Percentiles rank a stretch among this genome's conserved stretches.
phyloP scores from a whole-genome alignment of 2,329 filamentous ascomycete species.

The Karstenula rhodostoma region DNA sequence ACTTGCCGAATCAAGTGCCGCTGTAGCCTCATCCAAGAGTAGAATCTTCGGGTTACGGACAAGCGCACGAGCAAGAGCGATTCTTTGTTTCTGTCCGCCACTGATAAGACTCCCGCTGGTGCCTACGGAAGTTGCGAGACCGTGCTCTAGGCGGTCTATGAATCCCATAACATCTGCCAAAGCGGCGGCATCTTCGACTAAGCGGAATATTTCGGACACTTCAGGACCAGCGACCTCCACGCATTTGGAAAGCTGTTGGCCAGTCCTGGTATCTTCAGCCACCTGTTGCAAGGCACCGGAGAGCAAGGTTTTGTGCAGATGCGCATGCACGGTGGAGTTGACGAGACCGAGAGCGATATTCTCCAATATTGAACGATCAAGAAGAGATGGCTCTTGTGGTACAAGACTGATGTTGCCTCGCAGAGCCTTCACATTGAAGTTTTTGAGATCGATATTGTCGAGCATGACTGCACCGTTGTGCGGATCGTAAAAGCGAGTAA shows the following conservation, averaged over 20 bases:
- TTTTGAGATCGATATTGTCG: constrained; percentile 57
- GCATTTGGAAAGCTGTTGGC: constrained; percentile 57
- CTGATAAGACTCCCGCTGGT: constrained; percentile 63
- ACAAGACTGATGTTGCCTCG: constrained; percentile 53
- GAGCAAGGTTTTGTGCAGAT: constrained; percentile 58
- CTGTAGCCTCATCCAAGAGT: constrained; percentile 69
- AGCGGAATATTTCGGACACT: constrained; percentile 61
- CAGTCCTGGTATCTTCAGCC: constrained; percentile 61
- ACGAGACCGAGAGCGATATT: constrained; percentile 62
- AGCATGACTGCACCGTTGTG: constrained; percentile 65
- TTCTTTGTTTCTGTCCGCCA: constrained; percentile 66
- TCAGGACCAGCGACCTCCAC: constrained; percentile 54
- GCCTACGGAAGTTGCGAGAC: constrained; percentile 60
- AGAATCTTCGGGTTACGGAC: constrained; percentile 66
- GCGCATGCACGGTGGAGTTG: constrained; percentile 49
- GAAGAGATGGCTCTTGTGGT: constrained; percentile 61
- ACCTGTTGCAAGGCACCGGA: constrained; percentile 60
- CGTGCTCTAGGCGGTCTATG: constrained; percentile 61
- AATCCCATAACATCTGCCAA: constrained; percentile 68
- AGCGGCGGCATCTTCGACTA: constrained; percentile 60
- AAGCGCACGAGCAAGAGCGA: constrained; percentile 65
- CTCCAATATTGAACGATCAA: constrained; percentile 62
- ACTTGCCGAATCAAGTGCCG: constrained; percentile 66
- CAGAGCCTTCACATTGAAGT: constrained; percentile 48
- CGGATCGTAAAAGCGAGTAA: constrained; percentile 52